These are phyloP conservation scores for Dipteronia dyeriana DNA, from an alignment of 345 rosid species.

Conservation along the genomic window DNA sequence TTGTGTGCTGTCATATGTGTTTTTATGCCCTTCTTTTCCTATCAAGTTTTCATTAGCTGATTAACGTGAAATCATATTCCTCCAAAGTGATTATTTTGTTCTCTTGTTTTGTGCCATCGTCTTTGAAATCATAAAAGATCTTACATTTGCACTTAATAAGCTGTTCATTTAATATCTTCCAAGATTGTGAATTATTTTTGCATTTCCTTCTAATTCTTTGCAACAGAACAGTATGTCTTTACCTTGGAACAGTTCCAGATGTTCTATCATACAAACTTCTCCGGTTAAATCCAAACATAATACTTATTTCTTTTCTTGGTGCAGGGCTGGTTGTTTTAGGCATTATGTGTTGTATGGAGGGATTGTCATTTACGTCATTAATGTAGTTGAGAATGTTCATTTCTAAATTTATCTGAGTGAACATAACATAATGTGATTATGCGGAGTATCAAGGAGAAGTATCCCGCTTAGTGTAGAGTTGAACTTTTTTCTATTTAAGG, in stretches of 20 bases:
- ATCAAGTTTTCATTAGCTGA: not conserved
- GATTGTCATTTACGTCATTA: not conserved
- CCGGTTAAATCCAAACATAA: not conserved
- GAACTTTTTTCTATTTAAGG: conserved; percentile 19
- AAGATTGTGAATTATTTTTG: not conserved
- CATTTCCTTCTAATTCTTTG: not conserved
- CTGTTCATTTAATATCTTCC: not conserved
- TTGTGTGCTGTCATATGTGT: not conserved
- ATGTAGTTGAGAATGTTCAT: not conserved
- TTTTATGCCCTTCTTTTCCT: not conserved
- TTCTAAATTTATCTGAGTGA: not conserved
- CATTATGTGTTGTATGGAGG: not conserved
- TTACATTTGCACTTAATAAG: not conserved
- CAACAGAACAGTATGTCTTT: not conserved
- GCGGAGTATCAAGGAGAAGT: conserved; percentile 19
- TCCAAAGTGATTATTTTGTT: not conserved
- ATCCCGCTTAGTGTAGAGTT: conserved; percentile 11
- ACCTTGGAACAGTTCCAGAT: not conserved
- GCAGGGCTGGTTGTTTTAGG: conserved; percentile 3
- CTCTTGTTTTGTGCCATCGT: not conserved
- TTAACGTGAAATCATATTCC: not conserved
- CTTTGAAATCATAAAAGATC: not conserved
- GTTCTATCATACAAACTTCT: not conserved
- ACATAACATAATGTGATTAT: conserved; percentile 6
- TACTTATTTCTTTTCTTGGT: not conserved